Percentiles rank a stretch among this genome's conserved stretches.
phyloP scores from a whole-genome alignment of 2,329 filamentous ascomycete genomes.

The Xylaria sp. region DNA sequence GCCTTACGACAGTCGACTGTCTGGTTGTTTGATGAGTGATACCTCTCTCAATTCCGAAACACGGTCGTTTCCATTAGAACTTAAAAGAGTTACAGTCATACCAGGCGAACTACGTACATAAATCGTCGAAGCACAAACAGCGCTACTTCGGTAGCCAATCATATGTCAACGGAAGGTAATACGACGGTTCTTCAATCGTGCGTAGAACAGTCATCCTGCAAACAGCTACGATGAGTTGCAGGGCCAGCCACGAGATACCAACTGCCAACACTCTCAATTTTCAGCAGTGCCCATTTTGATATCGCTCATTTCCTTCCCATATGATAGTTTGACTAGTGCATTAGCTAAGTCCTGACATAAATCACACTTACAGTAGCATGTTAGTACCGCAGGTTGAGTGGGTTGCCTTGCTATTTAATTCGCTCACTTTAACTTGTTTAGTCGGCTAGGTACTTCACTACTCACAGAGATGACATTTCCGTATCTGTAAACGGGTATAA shows the following conservation, averaged over 20 bases:
- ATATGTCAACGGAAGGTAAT: not conserved
- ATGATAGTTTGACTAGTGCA: not conserved
- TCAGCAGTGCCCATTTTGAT: not conserved
- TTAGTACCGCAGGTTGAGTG: not conserved
- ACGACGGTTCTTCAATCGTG: not conserved
- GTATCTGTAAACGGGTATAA: not conserved
- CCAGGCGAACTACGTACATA: not conserved
- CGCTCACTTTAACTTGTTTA: not conserved
- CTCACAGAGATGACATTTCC: not conserved
- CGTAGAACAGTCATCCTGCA: not conserved
- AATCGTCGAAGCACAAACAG: not conserved
- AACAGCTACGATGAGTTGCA: not conserved
- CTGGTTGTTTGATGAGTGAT: not conserved
- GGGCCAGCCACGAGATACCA: not conserved
- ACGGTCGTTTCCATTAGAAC: not conserved
- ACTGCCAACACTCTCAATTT: not conserved
- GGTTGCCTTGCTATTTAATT: not conserved
- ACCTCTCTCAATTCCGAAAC: not conserved
- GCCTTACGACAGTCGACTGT: slow-evolving; percentile 1
- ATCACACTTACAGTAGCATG: not conserved
- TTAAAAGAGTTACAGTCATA: too few relatives aligned
- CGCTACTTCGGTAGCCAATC: not conserved
- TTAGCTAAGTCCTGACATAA: not conserved
- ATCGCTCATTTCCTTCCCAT: not conserved
- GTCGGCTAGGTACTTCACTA: not conserved